Conservation (phyloP, 768 basidiomycete species). For the Lentinula detonsa region DNA sequence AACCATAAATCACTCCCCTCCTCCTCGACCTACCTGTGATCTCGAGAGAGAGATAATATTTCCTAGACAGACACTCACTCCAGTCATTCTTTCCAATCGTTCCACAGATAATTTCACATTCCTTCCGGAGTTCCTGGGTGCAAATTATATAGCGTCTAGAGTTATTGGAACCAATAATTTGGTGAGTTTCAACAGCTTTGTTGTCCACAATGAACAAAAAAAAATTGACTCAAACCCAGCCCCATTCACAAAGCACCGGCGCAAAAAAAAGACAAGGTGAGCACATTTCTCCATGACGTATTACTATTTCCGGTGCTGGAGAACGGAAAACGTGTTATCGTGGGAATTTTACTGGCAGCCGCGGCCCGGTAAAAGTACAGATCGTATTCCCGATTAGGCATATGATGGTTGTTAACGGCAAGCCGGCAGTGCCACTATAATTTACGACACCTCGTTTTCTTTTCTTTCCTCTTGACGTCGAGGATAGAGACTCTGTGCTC, state of each 20-base stretch:
- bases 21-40: constrained; percentile 11
- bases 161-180: neutral
- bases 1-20: neutral
- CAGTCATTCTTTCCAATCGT: constrained; percentile 18
- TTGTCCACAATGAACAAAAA: neutral
- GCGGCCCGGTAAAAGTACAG: neutral
- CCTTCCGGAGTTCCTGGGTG: neutral
- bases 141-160: neutral
- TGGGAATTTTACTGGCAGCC: neutral
- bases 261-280: neutral
- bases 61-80: constrained; percentile 12
- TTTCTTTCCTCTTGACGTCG: constrained; percentile 13
- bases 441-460: constrained; percentile 16
- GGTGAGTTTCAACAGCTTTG: neutral
- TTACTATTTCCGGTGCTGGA: neutral
- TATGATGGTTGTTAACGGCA: constrained; percentile 5
- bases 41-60: constrained; percentile 3
- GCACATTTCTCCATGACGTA: neutral
- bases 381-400: neutral
- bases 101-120: neutral
- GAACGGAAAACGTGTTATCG: constrained; percentile 1
- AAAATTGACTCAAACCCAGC: neutral
- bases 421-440: constrained; percentile 10
- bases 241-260: neutral
- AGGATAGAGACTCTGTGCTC: constrained; percentile 16